Conservation (phyloP, 2,329 filamentous ascomycete genomes). For the Xylaria sp. region DNA sequence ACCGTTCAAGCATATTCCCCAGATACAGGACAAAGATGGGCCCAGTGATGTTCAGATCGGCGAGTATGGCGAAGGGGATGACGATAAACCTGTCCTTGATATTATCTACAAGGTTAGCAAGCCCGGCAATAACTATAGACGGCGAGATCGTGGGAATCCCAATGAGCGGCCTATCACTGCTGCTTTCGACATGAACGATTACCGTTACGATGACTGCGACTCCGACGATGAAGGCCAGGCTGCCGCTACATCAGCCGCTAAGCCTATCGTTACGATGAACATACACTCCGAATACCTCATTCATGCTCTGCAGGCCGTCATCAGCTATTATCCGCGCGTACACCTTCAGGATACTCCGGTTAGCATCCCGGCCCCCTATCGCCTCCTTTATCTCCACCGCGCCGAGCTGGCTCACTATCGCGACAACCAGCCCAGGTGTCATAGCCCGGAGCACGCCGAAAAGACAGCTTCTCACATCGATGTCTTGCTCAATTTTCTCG, state of each 20-base stretch:
- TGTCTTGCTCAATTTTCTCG: constrained; percentile 57
- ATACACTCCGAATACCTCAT: constrained; percentile 60
- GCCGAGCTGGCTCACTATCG: constrained; percentile 57
- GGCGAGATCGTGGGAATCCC: constrained; percentile 17
- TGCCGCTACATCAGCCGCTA: constrained; percentile 43
- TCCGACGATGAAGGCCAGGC: constrained; percentile 24
- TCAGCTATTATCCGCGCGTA: constrained; percentile 60
- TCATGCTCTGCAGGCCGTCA: constrained; percentile 59
- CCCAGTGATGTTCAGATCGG: constrained; percentile 35
- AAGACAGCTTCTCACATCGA: constrained; percentile 59
- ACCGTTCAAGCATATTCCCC: constrained; percentile 26
- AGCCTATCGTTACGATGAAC: constrained; percentile 48
- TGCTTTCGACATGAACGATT: constrained; percentile 31
- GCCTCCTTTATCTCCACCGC: constrained; percentile 60
- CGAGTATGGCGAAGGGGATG: constrained; percentile 32
- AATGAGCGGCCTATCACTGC: constrained; percentile 28
- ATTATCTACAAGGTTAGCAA: constrained; percentile 49
- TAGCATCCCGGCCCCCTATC: constrained; percentile 59
- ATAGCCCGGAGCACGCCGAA: constrained; percentile 55
- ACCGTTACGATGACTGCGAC: constrained; percentile 28
- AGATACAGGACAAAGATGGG: constrained; percentile 24
- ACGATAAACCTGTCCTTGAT: constrained; percentile 55
- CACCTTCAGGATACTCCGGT: constrained; percentile 52
- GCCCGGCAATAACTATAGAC: constrained; percentile 41
- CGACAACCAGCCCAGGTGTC: constrained; percentile 54